Conservation (phyloP, 2,329 filamentous ascomycete species). For the Aspergillus sp. region DNA sequence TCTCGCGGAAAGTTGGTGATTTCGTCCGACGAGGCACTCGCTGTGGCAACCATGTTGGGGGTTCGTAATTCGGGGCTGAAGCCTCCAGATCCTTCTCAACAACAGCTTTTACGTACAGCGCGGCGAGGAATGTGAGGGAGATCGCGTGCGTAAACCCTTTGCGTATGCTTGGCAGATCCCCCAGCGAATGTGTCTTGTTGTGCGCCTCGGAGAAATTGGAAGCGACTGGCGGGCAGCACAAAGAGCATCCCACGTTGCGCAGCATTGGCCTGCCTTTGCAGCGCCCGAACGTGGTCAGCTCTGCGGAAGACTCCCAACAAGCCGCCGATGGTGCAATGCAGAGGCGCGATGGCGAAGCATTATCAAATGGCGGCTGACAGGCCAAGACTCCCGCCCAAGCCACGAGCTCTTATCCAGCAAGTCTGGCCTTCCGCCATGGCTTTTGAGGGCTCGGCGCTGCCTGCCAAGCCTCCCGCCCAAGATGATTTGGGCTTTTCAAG, state of each 20-base stretch:
- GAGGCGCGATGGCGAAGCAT: constrained; percentile 13
- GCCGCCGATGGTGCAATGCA: constrained; percentile 8
- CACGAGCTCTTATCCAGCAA: not conserved
- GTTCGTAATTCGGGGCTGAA: not conserved
- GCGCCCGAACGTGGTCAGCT: not conserved
- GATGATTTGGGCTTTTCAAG: not conserved
- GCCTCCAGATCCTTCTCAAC: not conserved
- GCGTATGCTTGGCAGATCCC: not conserved
- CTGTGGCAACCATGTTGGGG: not conserved
- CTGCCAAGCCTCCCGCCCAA: not conserved
- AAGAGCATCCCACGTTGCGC: not conserved
- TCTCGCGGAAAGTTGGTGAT: not conserved
- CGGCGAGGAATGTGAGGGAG: not conserved
- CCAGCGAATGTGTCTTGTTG: not conserved
- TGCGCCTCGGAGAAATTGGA: not conserved
- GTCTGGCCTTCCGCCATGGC: constrained; percentile 3
- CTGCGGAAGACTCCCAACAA: not conserved
- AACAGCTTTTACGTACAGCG: not conserved
- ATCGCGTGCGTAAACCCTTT: not conserved
- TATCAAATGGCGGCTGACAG: constrained; percentile 1
- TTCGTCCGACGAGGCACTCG: not conserved
- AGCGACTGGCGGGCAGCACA: not conserved
- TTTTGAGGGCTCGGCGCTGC: not conserved
- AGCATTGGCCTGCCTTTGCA: not conserved
- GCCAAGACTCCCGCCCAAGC: constrained; percentile 1